Evolutionary conservation across 768 basidiomycete species (phyloP).

Genomic region (Suillus variegatus): DNA sequence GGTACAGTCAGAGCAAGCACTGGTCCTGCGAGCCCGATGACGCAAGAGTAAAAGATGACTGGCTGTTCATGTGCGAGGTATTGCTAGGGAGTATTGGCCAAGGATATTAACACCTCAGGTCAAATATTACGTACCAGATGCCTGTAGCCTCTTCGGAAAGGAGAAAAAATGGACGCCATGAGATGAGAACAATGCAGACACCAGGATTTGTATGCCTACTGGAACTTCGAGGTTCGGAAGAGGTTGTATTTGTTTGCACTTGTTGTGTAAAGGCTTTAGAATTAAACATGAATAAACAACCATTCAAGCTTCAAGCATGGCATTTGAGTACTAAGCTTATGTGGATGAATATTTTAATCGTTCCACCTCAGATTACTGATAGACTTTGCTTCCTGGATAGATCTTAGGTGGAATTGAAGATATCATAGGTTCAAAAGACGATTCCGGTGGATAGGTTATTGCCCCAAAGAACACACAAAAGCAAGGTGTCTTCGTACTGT

Average conservation of each 20-base stretch:
- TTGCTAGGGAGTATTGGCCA: conserved; percentile 55
- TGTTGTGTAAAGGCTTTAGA: conserved; percentile 6
- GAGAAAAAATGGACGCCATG: conserved; percentile 33
- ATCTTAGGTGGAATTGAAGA: neutral
- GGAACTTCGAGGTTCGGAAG: conserved; percentile 3
- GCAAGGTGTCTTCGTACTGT: neutral
- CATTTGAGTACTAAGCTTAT: neutral
- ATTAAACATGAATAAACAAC: neutral
- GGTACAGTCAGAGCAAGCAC: conserved; percentile 72
- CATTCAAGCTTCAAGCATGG: neutral
- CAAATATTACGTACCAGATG: conserved; percentile 25
- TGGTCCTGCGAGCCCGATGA: conserved; percentile 76
- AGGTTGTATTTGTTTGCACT: neutral
- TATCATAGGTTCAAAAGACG: neutral
- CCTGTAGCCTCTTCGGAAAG: conserved; percentile 30
- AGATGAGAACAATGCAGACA: neutral
- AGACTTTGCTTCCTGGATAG: neutral
- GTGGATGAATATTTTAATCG: neutral
- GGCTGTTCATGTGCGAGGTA: conserved; percentile 88
- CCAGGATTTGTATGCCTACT: neutral
- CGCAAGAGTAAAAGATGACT: conserved; percentile 85
- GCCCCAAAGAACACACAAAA: neutral
- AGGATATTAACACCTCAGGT: neutral
- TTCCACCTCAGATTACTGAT: neutral
- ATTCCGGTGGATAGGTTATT: neutral